A percentile compares a stretch with the other conserved stretches of the same genome.
Evolutionary conservation across 1,284 basidiomycete genomes (phyloP).

Genomic region (Marasmius tenuissimus): DNA sequence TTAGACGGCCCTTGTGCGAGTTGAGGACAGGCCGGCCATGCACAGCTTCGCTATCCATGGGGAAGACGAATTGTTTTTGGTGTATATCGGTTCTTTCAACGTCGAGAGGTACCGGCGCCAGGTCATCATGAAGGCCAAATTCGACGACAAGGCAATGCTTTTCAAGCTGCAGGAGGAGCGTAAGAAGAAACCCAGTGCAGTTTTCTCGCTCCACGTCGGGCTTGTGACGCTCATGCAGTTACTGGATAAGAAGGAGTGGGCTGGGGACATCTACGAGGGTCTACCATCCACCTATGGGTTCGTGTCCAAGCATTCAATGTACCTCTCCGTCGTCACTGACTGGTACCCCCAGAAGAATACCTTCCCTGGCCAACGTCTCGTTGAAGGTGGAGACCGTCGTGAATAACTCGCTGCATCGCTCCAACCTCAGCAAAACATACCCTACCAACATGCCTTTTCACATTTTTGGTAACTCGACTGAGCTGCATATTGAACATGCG

Average conservation of each 20-base stretch:
- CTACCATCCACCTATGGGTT: slow-evolving; percentile 3
- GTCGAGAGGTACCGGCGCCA: slow-evolving; percentile 38
- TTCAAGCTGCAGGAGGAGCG: slow-evolving; percentile 19
- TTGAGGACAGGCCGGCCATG: slow-evolving; percentile 27
- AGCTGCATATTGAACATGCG: slow-evolving; percentile 40
- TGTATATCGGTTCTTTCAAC: slow-evolving; percentile 38
- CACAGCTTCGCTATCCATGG: slow-evolving; percentile 44
- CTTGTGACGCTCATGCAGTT: slow-evolving; percentile 18
- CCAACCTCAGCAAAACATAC: slow-evolving; percentile 28
- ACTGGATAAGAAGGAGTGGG: slow-evolving; percentile 14
- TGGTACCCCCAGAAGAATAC: neutral
- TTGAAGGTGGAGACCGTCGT: slow-evolving; percentile 31
- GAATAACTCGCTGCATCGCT: slow-evolving; percentile 23
- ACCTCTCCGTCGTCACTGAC: neutral
- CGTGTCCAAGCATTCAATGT: neutral
- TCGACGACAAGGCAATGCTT: slow-evolving; percentile 19
- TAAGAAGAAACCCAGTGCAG: slow-evolving; percentile 18
- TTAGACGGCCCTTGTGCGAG: slow-evolving; percentile 24
- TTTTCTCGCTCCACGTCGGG: slow-evolving; percentile 22
- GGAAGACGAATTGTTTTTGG: slow-evolving; percentile 32
- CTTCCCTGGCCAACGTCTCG: neutral
- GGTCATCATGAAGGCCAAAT: slow-evolving; percentile 34
- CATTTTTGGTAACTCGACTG: slow-evolving; percentile 33
- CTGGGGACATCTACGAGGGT: slow-evolving; percentile 19
- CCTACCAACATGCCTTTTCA: slow-evolving; percentile 40